A percentile compares a stretch with the other conserved stretches of the same genome.
Conservation (phyloP, 768 basidiomycete species). For the Lentinula detonsa region DNA sequence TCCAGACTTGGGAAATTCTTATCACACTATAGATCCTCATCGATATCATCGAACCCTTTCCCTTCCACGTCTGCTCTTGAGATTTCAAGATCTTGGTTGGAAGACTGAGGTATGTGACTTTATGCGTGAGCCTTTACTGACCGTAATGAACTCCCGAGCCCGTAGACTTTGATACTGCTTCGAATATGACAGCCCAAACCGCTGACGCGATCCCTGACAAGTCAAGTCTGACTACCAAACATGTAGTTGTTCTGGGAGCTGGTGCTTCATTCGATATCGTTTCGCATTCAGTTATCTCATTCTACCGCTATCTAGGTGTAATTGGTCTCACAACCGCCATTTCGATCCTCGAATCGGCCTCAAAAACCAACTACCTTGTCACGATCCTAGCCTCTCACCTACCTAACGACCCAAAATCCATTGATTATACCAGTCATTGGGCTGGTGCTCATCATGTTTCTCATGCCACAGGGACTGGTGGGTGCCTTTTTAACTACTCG, state of each 20-base stretch:
- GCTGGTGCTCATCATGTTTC: slow-evolving; percentile 61
- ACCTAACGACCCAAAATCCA: slow-evolving; percentile 43
- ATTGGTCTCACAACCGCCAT: slow-evolving; percentile 51
- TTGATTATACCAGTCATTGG: slow-evolving; percentile 52
- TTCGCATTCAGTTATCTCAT: background rate
- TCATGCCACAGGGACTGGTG: slow-evolving; percentile 35
- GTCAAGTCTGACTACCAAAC: background rate
- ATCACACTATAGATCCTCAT: too few relatives aligned
- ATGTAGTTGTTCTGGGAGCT: slow-evolving; percentile 4
- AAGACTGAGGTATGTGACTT: too few relatives aligned
- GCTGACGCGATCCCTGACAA: background rate
- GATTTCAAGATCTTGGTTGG: too few relatives aligned
- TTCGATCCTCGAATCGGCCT: slow-evolving; percentile 33
- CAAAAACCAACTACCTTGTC: slow-evolving; percentile 34
- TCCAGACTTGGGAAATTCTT: too few relatives aligned
- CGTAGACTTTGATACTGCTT: too few relatives aligned
- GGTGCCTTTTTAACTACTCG: background rate
- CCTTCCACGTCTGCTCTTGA: too few relatives aligned
- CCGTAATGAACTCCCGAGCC: too few relatives aligned
- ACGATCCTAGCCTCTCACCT: slow-evolving; percentile 46
- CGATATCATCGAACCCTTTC: too few relatives aligned
- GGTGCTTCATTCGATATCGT: background rate
- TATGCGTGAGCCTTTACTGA: too few relatives aligned
- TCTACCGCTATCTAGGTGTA: slow-evolving; percentile 33
- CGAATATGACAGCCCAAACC: too few relatives aligned